These are phyloP conservation scores for Penicillium capsulatum DNA, from an alignment of 2,329 filamentous ascomycete genomes.

Conservation along the genomic window DNA sequence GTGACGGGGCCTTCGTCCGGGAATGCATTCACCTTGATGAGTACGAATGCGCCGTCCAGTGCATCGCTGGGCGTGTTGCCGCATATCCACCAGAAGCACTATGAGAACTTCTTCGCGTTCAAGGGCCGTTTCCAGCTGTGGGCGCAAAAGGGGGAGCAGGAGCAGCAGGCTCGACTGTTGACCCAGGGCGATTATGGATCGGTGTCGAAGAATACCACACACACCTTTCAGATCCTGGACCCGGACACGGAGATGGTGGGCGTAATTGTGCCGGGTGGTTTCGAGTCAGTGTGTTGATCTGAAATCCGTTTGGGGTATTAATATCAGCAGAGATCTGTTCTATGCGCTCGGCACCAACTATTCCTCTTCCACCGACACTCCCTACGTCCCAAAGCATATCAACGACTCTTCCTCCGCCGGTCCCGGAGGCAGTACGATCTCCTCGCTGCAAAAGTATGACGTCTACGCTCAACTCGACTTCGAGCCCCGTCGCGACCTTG, in stretches of 20 bases:
- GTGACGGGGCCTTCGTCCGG: too few relatives aligned
- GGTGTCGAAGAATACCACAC: conserved; percentile 45
- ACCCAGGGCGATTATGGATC: conserved; percentile 46
- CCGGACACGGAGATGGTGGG: conserved; percentile 48
- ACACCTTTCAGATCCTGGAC: conserved; percentile 49
- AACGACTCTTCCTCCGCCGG: conserved; percentile 28
- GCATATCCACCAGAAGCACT: too few relatives aligned
- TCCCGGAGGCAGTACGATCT: conserved; percentile 32
- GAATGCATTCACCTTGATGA: too few relatives aligned
- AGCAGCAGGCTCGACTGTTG: conserved; percentile 41
- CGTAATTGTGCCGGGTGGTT: conserved; percentile 47
- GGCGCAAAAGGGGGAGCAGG: conserved; percentile 35
- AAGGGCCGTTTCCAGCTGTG: conserved; percentile 48
- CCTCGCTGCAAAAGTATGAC: conserved; percentile 40
- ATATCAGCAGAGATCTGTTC: conserved; percentile 43
- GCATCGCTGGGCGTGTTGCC: too few relatives aligned
- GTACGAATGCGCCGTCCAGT: too few relatives aligned
- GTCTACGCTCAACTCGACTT: conserved; percentile 44
- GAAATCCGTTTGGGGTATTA: too few relatives aligned
- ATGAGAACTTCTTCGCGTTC: conserved; percentile 48
- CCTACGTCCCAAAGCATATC: conserved; percentile 34
- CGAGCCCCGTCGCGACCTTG: conserved; percentile 38
- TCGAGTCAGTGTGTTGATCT: conserved; percentile 44
- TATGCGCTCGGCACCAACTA: conserved; percentile 40
- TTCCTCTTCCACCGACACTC: conserved; percentile 33